These are phyloP conservation scores for Fusarium scirpi DNA, from an alignment of 2,329 filamentous ascomycete genomes.

Conservation along the genomic window DNA sequence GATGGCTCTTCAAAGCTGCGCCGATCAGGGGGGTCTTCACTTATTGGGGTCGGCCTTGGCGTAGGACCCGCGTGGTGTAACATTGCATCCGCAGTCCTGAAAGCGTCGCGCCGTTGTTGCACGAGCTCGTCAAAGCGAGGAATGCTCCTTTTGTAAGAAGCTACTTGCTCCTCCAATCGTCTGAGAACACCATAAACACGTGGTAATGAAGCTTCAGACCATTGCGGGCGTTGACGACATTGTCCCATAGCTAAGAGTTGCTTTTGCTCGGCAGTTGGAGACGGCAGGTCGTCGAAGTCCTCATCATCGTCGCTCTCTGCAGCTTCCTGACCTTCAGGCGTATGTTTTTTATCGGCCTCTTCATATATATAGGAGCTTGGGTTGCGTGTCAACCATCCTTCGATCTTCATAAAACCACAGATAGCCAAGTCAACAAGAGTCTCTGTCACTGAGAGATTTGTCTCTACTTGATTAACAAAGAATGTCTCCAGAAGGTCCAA, in stretches of 20 bases:
- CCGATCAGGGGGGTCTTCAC: constrained; percentile 56
- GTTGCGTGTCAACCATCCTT: constrained; percentile 88
- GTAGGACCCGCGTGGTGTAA: constrained; percentile 52
- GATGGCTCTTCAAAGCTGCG: constrained; percentile 58
- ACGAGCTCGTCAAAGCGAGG: constrained; percentile 80
- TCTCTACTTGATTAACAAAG: constrained; percentile 90
- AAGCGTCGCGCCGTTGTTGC: constrained; percentile 72
- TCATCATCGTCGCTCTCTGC: constrained; percentile 40
- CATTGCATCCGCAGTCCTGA: constrained; percentile 69
- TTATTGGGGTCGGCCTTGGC: constrained; percentile 48
- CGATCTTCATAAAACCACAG: constrained; percentile 85
- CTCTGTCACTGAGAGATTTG: constrained; percentile 89
- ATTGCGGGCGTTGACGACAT: constrained; percentile 66
- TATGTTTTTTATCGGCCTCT: constrained; percentile 52
- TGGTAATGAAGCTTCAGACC: constrained; percentile 62
- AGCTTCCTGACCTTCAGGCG: constrained; percentile 14
- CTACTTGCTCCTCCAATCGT: constrained; percentile 71
- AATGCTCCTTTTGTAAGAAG: constrained; percentile 71
- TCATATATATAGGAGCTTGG: constrained; percentile 69
- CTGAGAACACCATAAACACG: constrained; percentile 70
- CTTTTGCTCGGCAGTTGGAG: constrained; percentile 44
- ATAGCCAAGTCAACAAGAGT: constrained; percentile 83
- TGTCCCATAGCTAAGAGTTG: constrained; percentile 62
- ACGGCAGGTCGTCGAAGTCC: constrained; percentile 32
- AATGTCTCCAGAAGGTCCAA: constrained; percentile 81